A percentile compares a stretch with the other conserved stretches of the same genome.
Evolutionary conservation across 306 rosid genomes (phyloP).

Genomic region (Fagus sylvatica): DNA sequence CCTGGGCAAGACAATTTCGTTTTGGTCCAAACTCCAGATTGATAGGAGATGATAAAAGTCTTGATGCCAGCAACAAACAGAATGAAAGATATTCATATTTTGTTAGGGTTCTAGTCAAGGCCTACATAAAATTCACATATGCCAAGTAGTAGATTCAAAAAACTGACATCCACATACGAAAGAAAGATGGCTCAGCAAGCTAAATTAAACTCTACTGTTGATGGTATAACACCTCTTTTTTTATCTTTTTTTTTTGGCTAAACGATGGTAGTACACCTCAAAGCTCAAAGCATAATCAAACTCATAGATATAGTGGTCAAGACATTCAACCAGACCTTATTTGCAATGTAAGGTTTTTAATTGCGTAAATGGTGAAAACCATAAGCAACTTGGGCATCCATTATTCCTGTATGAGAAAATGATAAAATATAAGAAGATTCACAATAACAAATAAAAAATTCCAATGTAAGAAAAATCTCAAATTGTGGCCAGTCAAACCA

Average conservation of each 20-base stretch:
- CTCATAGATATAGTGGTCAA: conserved; percentile 7
- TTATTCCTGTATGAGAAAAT: conserved; percentile 72
- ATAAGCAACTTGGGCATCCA: conserved; percentile 97
- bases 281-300: conserved; percentile 11
- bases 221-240: not conserved
- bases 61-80: too few relatives aligned
- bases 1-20: too few relatives aligned
- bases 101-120: not conserved
- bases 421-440: conserved; percentile 11
- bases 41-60: too few relatives aligned
- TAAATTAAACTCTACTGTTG: too few relatives aligned
- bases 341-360: conserved; percentile 81
- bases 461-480: not conserved
- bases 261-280: not conserved
- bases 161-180: not conserved
- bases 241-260: too few relatives aligned
- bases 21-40: too few relatives aligned
- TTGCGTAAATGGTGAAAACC: conserved; percentile 93
- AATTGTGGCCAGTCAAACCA: conserved; percentile 12
- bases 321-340: conserved; percentile 58
- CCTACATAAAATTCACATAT: not conserved
- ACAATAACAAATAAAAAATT: conserved; percentile 17
- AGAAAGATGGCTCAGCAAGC: not conserved
- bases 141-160: not conserved
- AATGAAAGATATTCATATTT: not conserved